Conservation (phyloP, 371 early-diverging fungal species). For the Mortierella sp. region DNA sequence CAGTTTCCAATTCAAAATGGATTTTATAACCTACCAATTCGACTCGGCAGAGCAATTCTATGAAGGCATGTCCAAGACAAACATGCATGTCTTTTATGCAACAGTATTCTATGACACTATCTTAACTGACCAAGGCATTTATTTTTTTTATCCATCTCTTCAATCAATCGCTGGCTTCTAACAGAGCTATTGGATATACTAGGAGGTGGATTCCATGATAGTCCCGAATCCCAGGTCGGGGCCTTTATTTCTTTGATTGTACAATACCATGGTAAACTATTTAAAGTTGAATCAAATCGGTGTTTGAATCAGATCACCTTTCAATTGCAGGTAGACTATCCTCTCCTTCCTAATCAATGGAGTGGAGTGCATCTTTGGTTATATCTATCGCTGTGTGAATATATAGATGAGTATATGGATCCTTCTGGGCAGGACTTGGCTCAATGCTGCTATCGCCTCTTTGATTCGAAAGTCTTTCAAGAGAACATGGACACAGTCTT, state of each 20-base stretch:
- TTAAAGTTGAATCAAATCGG: too few relatives aligned
- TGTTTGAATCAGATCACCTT: too few relatives aligned
- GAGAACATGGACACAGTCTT: conserved; percentile 70
- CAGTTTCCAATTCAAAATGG: conserved; percentile 14
- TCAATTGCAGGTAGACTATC: too few relatives aligned
- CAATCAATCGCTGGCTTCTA: neutral
- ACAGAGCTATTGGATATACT: conserved; percentile 66
- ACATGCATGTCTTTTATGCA: neutral
- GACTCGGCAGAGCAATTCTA: conserved; percentile 58
- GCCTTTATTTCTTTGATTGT: conserved; percentile 60
- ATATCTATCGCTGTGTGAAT: neutral
- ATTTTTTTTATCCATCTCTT: neutral
- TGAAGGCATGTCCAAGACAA: conserved; percentile 57
- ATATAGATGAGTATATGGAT: conserved; percentile 67
- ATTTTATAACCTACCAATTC: conserved; percentile 40
- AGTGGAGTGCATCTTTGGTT: neutral
- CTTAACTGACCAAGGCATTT: neutral
- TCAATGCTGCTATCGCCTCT: conserved; percentile 71
- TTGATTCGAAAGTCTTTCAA: conserved; percentile 74
- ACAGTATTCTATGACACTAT: neutral
- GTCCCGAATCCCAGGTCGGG: conserved; percentile 57
- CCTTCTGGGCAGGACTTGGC: conserved; percentile 61
- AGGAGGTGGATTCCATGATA: conserved; percentile 55
- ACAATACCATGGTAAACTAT: conserved; percentile 44
- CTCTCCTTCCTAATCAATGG: neutral